These are phyloP conservation scores for Lentinus polychrous DNA, from an alignment of 1,284 basidiomycete species.

Conservation along the genomic window DNA sequence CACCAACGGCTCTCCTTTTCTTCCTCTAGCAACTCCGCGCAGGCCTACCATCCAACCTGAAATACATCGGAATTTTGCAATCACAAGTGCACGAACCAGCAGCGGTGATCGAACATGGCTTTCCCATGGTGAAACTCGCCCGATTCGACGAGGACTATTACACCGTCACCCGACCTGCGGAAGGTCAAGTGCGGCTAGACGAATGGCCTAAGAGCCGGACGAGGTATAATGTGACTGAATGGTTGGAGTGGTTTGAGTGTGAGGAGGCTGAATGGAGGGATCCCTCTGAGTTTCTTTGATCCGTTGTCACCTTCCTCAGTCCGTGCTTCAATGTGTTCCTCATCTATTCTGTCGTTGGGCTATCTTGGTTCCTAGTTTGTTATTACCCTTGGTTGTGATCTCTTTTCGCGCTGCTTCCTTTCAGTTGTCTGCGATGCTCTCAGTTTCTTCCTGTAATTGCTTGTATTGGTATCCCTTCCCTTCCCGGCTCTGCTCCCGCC, in stretches of 20 bases:
- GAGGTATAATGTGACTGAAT: constrained; percentile 46
- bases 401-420: too few relatives aligned
- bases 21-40: constrained; percentile 53
- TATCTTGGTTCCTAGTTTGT: too few relatives aligned
- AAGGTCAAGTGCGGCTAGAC: constrained; percentile 32
- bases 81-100: constrained; percentile 37
- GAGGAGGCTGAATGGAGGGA: constrained; percentile 25
- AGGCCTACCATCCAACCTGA: constrained; percentile 47
- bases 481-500: too few relatives aligned
- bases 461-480: too few relatives aligned
- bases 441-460: too few relatives aligned
- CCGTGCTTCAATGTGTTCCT: too few relatives aligned
- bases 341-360: too few relatives aligned
- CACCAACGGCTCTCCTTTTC: neutral
- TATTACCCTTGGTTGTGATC: too few relatives aligned
- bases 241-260: constrained; percentile 47
- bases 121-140: constrained; percentile 51
- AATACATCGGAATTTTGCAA: constrained; percentile 48
- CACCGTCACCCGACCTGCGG: constrained; percentile 33
- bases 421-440: too few relatives aligned
- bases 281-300: constrained; percentile 22
- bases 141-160: constrained; percentile 48
- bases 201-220: constrained; percentile 49
- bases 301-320: too few relatives aligned
- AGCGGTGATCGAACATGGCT: constrained; percentile 46